Base-by-base conservation (phyloP, 1,139 yeast species). In the Barnettozyma hawaiiensis region DNA sequence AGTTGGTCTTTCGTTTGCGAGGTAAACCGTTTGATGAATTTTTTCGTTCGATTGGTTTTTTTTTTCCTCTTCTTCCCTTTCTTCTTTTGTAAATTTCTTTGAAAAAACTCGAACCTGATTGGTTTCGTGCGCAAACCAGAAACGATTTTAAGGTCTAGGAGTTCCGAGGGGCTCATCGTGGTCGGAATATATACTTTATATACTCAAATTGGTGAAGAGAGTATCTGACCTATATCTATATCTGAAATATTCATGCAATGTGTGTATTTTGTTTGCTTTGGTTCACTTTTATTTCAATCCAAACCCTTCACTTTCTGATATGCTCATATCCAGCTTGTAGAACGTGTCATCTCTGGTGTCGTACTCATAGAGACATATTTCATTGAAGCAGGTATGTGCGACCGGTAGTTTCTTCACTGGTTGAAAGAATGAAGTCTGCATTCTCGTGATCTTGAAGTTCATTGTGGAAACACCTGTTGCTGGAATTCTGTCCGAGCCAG, bases 381-480 rank as follows among this genome's bases (percentile, higher is more conserved):
- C 96, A 58, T 89, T 90, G 65, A 90, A 92, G 55, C 97, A 92
- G 0, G 97, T 92, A 57, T 90, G 97, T 0, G 97, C 90, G 10
- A 82, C 66, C 0, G 97, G 97, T 23, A 89, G 64, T 40, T 82
- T 66, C 5, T 73, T 65, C 41, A 68, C 60, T 47, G 75, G 77
- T 3, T 65, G 69, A 4, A 8, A 6, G n/a, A 50, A 78, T 53
- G 22, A 14, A 21, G 42, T 73, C 66, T 31, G 79, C 72, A 37
- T 85, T 75, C 50, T 81, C 76, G 81, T 76, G 23, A 90, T 76
- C 49, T 81, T 81, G 55, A 90, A 82, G 34, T 71, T 71, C 64
- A 90, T 64, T 43, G 85, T 81, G 37, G 81, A 80, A 18, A 86
- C 70, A 0, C 97, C 98, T 0, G 96, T 86, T 0, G 97, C 96